Evolutionary conservation across 176 grass and related monocot species (phyloP).

Genomic region (barley (Hordeum vulgare)): DNA sequence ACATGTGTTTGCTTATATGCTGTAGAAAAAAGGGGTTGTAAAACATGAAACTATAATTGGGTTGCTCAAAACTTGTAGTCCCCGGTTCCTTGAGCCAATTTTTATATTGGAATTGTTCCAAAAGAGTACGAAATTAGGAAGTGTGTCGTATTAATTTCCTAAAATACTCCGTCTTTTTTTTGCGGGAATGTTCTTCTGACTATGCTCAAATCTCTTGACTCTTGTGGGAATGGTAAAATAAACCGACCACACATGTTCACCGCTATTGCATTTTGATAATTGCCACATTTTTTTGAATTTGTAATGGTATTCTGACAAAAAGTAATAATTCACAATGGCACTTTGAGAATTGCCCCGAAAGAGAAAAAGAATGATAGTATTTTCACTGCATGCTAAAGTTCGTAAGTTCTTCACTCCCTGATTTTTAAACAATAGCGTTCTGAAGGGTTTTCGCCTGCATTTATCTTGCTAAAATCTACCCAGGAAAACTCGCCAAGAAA

Average conservation of each 20-base stretch:
- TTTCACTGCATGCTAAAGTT: no score
- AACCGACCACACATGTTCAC: not conserved
- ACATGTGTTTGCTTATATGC: not conserved
- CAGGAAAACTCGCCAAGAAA: no score
- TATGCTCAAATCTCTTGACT: not conserved
- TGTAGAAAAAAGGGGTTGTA: not conserved
- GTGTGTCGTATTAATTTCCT: not conserved
- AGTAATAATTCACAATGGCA: not conserved
- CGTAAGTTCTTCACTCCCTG: no score
- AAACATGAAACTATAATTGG: not conserved
- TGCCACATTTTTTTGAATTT: not conserved
- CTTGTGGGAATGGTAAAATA: not conserved
- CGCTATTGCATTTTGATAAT: not conserved
- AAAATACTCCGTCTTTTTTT: not conserved
- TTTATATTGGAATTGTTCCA: not conserved
- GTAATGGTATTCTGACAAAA: no score
- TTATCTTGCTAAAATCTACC: no score
- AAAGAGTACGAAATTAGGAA: not conserved
- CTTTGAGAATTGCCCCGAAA: not conserved
- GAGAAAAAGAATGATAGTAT: not conserved
- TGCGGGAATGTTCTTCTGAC: not conserved
- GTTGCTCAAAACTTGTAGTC: not conserved
- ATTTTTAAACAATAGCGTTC: no score
- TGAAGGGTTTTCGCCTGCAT: no score
- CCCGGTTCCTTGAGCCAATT: not conserved